phyloP scores from a whole-genome alignment of 164 flowering plant species.

The Vitis rupestris region DNA sequence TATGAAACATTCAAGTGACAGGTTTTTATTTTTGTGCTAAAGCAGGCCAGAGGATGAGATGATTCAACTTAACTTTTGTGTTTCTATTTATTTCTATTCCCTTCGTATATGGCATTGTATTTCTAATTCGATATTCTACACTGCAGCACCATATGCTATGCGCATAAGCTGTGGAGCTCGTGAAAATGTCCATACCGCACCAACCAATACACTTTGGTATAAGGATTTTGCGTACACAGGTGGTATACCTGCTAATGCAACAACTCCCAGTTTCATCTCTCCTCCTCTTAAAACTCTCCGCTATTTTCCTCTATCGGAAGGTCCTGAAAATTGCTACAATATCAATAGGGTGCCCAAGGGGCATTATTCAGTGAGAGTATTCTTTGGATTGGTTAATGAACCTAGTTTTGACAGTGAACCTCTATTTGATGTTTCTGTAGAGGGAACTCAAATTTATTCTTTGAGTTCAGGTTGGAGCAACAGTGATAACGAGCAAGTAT shows the following conservation, averaged over 20 bases:
- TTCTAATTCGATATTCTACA: slow-evolving; percentile 9
- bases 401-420: slow-evolving; percentile 68
- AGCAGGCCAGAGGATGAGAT: background rate
- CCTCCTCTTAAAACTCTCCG: slow-evolving; percentile 84
- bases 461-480: slow-evolving; percentile 79
- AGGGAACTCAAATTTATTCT: slow-evolving; percentile 79
- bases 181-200: slow-evolving; percentile 48
- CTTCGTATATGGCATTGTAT: background rate
- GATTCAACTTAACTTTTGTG: background rate
- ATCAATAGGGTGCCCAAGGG: slow-evolving; percentile 72
- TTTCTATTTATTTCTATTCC: background rate
- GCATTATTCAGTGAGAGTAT: slow-evolving; percentile 74
- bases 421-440: slow-evolving; percentile 81
- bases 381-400: slow-evolving; percentile 63
- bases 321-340: slow-evolving; percentile 87
- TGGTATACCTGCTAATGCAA: slow-evolving; percentile 72
- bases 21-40: background rate
- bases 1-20: background rate
- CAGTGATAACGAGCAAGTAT: slow-evolving; percentile 61
- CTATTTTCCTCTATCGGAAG: slow-evolving; percentile 83
- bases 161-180: slow-evolving; percentile 98
- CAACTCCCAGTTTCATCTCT: slow-evolving; percentile 57
- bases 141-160: slow-evolving; percentile 75
- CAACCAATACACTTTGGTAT: slow-evolving; percentile 74
- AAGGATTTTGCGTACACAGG: slow-evolving; percentile 92